Evolutionary conservation across 1,139 yeast species (phyloP).

Genomic region (Magnusiomyces suaveolens): DNA sequence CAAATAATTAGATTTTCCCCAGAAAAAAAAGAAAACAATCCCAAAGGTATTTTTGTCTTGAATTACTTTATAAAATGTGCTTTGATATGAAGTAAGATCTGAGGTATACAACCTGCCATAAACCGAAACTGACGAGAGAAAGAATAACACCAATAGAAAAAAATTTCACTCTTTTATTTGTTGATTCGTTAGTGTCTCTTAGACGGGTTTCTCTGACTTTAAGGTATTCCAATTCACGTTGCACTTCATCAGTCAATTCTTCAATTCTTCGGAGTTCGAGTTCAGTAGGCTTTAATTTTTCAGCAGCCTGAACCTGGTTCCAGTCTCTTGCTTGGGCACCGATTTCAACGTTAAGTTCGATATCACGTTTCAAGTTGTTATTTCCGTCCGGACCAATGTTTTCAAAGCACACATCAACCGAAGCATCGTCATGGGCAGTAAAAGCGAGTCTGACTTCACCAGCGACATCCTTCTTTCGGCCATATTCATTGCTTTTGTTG

Average conservation of each 20-base stretch:
- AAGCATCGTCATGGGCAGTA: conserved; percentile 72
- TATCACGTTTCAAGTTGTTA: conserved; percentile 34
- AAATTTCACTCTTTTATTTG: conserved; percentile 70
- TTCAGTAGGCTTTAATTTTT: conserved; percentile 86
- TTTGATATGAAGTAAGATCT: conserved; percentile 90
- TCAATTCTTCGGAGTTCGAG: conserved; percentile 76
- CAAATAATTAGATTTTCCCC: too few species aligned
- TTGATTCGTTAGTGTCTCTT: conserved; percentile 94
- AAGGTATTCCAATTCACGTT: conserved; percentile 68
- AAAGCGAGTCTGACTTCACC: conserved; percentile 67
- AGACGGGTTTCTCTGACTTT: conserved; percentile 79
- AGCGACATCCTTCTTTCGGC: conserved; percentile 37
- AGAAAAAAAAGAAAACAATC: too few species aligned
- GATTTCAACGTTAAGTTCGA: conserved; percentile 86
- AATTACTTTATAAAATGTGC: conserved; percentile 76
- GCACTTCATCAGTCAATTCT: conserved; percentile 73
- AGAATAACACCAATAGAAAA: conserved; percentile 63
- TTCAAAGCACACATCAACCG: conserved; percentile 85
- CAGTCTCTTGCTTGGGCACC: conserved; percentile 98
- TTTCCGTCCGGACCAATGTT: conserved; percentile 41
- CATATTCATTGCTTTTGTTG: conserved; percentile 34
- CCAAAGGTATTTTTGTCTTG: too few species aligned
- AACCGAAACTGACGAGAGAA: conserved; percentile 68
- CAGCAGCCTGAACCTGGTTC: conserved; percentile 89
- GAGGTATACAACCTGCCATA: conserved; percentile 85